phyloP scores from a whole-genome alignment of 371 early-diverging fungal species.

The Mortierella sp. region DNA sequence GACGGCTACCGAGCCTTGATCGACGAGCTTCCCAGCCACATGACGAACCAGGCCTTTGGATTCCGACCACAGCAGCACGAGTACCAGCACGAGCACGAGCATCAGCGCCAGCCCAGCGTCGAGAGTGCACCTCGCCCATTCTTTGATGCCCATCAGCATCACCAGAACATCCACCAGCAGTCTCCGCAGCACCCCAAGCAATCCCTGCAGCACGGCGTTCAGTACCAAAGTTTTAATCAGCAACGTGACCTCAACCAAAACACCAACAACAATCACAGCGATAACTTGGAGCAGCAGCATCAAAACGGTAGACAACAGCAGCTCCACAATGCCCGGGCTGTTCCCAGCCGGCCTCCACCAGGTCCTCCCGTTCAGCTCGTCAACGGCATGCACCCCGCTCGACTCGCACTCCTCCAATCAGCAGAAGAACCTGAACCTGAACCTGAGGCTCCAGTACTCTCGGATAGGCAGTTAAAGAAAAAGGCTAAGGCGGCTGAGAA shows the following conservation, averaged over 20 bases:
- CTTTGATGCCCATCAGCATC: not conserved
- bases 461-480: not conserved
- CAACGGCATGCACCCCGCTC: not conserved
- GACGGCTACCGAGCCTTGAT: not conserved
- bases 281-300: not conserved
- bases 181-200: not conserved
- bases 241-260: not conserved
- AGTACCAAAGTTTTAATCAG: conserved; percentile 1
- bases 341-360: not conserved
- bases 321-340: not conserved
- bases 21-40: not conserved
- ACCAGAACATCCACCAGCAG: not conserved
- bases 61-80: not conserved
- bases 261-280: not conserved
- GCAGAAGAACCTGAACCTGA: not conserved
- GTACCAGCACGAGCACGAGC: not conserved
- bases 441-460: not conserved
- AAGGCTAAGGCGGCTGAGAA: not conserved
- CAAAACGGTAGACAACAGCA: not conserved
- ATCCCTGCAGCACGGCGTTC: not conserved
- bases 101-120: not conserved
- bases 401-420: not conserved
- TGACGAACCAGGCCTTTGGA: not conserved
- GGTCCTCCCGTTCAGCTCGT: not conserved
- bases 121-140: not conserved